Evolutionary conservation across 371 early-diverging fungal species (phyloP).

Genomic region (Apophysomyces elegans): DNA sequence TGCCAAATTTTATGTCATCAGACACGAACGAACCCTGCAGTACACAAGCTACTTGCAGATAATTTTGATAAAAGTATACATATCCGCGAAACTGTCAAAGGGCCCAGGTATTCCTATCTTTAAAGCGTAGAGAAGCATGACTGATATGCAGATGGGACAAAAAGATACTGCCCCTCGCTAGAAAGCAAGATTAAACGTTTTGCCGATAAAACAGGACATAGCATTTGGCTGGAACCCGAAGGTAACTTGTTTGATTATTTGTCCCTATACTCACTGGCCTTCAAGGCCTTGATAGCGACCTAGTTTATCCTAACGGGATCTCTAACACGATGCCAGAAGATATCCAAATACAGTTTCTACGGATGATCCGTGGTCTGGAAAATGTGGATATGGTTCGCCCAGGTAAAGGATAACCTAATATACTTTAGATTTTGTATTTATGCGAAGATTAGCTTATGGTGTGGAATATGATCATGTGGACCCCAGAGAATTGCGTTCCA

Average conservation of each 20-base stretch:
- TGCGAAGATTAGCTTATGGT: conserved; percentile 56
- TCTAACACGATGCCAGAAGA: conserved; percentile 86
- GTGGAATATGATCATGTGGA: conserved; percentile 90
- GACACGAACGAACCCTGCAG: conserved; percentile 72
- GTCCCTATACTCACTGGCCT: neutral
- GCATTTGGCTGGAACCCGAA: conserved; percentile 88
- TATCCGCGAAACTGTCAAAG: conserved; percentile 82
- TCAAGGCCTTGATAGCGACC: conserved; percentile 59
- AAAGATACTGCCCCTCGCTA: conserved; percentile 80
- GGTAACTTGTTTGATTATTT: conserved; percentile 42
- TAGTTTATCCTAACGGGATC: conserved; percentile 87
- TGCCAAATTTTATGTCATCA: conserved; percentile 78
- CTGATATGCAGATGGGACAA: neutral
- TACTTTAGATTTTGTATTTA: neutral
- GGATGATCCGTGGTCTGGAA: conserved; percentile 79
- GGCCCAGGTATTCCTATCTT: conserved; percentile 60
- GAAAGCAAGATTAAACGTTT: conserved; percentile 85
- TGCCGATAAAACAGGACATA: conserved; percentile 65
- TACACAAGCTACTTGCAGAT: conserved; percentile 72
- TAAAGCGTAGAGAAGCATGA: neutral
- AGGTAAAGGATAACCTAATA: conserved; percentile 31
- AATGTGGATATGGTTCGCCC: conserved; percentile 77
- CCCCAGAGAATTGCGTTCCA: conserved; percentile 79
- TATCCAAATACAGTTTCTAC: conserved; percentile 70
- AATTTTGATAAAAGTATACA: conserved; percentile 83